Conservation (phyloP, 345 rosid genomes). For the Alliaria petiolata region DNA sequence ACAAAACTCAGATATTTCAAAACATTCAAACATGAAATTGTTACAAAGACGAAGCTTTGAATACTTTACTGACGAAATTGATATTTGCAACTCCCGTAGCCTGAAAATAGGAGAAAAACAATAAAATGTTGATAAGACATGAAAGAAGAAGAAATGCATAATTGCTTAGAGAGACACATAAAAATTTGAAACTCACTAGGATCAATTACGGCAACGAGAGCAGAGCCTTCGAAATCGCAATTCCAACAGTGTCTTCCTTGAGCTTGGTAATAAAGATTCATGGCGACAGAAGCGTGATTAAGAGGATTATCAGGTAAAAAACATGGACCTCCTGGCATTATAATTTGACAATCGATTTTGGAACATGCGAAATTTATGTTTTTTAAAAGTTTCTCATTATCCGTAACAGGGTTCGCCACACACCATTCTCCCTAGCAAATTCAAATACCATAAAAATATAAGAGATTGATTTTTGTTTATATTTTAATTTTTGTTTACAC, state of each 20-base stretch:
- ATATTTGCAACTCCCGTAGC: slow-evolving; percentile 1
- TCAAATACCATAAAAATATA: background rate
- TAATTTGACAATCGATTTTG: background rate
- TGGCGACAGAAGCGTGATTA: slow-evolving; percentile 26
- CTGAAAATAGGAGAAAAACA: background rate
- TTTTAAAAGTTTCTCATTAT: background rate
- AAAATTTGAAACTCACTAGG: slow-evolving; percentile 19
- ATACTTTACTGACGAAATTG: background rate
- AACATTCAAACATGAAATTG: background rate
- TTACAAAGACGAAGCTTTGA: background rate
- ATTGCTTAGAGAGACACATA: background rate
- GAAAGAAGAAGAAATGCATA: background rate
- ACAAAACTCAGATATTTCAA: background rate
- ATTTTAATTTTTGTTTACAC: background rate
- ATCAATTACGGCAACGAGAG: slow-evolving; percentile 7
- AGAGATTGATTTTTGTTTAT: background rate
- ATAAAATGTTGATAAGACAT: background rate
- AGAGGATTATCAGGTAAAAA: background rate
- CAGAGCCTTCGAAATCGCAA: slow-evolving; percentile 9
- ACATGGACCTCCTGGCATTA: slow-evolving; percentile 18
- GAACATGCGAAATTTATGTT: background rate
- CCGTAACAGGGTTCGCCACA: background rate
- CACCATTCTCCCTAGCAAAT: background rate
- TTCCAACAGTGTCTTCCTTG: slow-evolving; percentile 2
- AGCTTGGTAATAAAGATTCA: slow-evolving; percentile 29